phyloP scores from a whole-genome alignment of 1,284 basidiomycete species.

The Microbotryum lychnidis-dioicae region DNA sequence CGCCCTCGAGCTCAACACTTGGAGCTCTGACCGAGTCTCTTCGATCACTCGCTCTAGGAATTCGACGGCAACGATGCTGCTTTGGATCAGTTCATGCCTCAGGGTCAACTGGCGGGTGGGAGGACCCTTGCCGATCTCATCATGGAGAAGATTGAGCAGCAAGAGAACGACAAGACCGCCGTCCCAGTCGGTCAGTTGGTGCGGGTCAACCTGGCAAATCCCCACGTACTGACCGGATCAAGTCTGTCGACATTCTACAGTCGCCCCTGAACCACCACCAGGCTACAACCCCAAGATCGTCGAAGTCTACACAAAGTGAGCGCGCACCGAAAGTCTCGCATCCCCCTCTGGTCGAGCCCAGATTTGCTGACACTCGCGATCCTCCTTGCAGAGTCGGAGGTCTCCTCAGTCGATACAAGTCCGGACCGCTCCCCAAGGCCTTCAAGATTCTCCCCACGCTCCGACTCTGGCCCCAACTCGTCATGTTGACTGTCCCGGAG shows the following conservation, averaged over 20 bases:
- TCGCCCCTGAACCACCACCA: constrained; percentile 69
- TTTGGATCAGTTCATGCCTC: constrained; percentile 66
- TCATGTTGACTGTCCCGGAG: constrained; percentile 85
- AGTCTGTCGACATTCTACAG: constrained; percentile 28
- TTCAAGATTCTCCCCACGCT: constrained; percentile 98
- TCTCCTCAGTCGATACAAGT: constrained; percentile 84
- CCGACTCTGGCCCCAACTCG: constrained; percentile 89
- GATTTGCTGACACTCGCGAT: background rate
- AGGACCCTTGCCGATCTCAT: constrained; percentile 91
- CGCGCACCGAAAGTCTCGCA: constrained; percentile 6
- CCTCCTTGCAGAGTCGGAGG: constrained; percentile 61
- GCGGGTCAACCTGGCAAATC: no score
- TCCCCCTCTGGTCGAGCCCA: background rate
- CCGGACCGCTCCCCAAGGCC: constrained; percentile 88
- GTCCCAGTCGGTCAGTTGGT: background rate
- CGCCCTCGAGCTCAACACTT: background rate
- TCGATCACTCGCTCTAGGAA: background rate
- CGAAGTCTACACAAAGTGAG: constrained; percentile 87
- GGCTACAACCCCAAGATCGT: constrained; percentile 95
- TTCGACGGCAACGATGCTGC: constrained; percentile 65
- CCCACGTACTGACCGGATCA: no score
- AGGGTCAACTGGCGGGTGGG: constrained; percentile 49
- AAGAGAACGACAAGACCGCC: constrained; percentile 39
- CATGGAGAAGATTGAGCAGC: constrained; percentile 74
- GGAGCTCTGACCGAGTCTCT: background rate